Percentiles rank a stretch among this genome's conserved stretches.
phyloP scores from a whole-genome alignment of 2,329 filamentous ascomycete genomes.

The Amphichorda felina region DNA sequence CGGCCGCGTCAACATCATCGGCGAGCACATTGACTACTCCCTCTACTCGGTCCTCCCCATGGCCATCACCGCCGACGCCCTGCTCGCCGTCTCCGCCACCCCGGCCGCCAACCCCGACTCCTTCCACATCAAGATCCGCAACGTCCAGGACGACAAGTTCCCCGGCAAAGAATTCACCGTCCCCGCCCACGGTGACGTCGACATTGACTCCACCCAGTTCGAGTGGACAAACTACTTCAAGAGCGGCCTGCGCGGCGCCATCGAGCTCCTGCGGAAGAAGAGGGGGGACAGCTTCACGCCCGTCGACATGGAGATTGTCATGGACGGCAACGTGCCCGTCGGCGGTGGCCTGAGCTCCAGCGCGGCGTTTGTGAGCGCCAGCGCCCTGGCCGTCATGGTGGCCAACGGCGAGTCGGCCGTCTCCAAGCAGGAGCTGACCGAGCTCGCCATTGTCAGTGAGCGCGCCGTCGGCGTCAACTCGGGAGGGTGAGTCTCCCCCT shows the following conservation, averaged over 20 bases:
- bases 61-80: constrained; percentile 82
- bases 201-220: constrained; percentile 73
- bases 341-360: constrained; percentile 90
- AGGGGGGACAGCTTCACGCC: constrained; percentile 48
- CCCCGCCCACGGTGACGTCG: constrained; percentile 46
- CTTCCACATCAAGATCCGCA: constrained; percentile 66
- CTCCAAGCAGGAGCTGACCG: constrained; percentile 84
- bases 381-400: constrained; percentile 74
- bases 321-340: constrained; percentile 84
- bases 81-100: constrained; percentile 64
- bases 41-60: constrained; percentile 93
- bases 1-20: constrained; percentile 94
- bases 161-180: constrained; percentile 64
- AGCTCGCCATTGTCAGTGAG: constrained; percentile 90
- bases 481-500: constrained; percentile 48
- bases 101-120: constrained; percentile 32
- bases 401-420: constrained; percentile 70
- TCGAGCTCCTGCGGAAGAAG: constrained; percentile 64
- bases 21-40: constrained; percentile 98
- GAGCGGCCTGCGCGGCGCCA: constrained; percentile 71
- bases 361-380: constrained; percentile 86
- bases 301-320: constrained; percentile 69
- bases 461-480: constrained; percentile 92
- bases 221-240: constrained; percentile 99
- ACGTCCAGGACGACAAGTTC: constrained; percentile 67